Percentiles rank a stretch among this genome's conserved stretches.
Evolutionary conservation across 2,329 filamentous ascomycete species (phyloP).

Genomic region (Domatiomyces globalis): DNA sequence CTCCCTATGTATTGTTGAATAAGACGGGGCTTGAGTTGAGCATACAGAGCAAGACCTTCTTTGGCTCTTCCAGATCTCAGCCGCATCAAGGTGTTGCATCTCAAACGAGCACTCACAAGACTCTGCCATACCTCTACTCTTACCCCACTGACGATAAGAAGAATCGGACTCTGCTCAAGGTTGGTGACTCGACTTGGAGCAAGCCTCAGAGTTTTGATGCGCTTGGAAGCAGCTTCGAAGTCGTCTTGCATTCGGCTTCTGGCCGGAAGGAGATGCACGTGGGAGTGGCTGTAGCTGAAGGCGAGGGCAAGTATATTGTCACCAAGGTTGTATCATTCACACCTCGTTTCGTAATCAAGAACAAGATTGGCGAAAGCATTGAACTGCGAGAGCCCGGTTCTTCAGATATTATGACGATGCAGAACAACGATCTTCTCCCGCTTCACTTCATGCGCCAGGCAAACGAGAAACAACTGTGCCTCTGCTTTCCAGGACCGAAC

Average conservation of each 20-base stretch:
- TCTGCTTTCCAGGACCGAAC: conserved; percentile 87
- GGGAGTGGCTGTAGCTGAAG: conserved; percentile 75
- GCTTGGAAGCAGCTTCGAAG: conserved; percentile 82
- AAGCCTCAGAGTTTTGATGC: conserved; percentile 97
- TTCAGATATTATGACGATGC: conserved; percentile 65
- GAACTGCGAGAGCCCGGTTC: conserved; percentile 85
- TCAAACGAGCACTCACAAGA: conserved; percentile 43
- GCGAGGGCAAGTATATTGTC: conserved; percentile 94
- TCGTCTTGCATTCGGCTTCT: conserved; percentile 60
- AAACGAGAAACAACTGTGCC: conserved; percentile 70
- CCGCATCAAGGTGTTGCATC: conserved; percentile 62
- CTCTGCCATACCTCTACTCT: conserved; percentile 90
- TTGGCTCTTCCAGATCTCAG: conserved; percentile 66
- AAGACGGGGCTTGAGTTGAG: conserved; percentile 83
- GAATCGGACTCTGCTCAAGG: conserved; percentile 75
- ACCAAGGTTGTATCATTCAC: conserved; percentile 89
- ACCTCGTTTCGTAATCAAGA: conserved; percentile 85
- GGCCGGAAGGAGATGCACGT: conserved; percentile 73
- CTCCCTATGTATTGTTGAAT: conserved; percentile 88
- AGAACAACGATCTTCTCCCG: conserved; percentile 65
- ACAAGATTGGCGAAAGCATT: conserved; percentile 77
- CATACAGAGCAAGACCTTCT: conserved; percentile 75
- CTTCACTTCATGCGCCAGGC: conserved; percentile 80
- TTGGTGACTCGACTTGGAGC: conserved; percentile 88
- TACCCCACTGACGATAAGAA: conserved; percentile 77